phyloP scores from a whole-genome alignment of 805 yeast species.

The Clavispora fructus region DNA sequence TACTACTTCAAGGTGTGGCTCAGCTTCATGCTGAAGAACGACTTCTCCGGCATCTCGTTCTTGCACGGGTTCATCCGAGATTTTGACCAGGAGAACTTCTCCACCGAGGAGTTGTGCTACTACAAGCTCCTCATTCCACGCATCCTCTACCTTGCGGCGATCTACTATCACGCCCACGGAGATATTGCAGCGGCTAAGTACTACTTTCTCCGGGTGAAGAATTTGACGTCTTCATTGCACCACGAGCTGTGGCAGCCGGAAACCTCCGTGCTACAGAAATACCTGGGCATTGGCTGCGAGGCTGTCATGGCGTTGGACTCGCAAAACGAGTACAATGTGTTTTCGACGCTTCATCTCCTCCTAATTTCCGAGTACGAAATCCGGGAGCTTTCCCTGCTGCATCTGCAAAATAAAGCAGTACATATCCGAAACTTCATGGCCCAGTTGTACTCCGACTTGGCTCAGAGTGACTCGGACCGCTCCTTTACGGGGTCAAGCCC shows the following conservation, averaged over 20 bases:
- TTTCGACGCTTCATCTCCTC: conserved; percentile 25
- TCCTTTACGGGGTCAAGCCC: not conserved
- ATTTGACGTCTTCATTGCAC: conserved; percentile 8
- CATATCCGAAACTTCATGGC: conserved; percentile 3
- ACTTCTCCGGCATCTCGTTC: conserved; percentile 17
- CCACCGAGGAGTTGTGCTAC: conserved; percentile 34
- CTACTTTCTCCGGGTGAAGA: conserved; percentile 32
- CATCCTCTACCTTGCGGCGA: conserved; percentile 36
- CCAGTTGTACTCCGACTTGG: conserved; percentile 5
- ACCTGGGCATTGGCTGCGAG: conserved; percentile 23
- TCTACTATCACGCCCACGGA: conserved; percentile 33
- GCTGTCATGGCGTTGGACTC: conserved; percentile 11
- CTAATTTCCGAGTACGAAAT: conserved; percentile 21
- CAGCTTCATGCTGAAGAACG: conserved; percentile 24
- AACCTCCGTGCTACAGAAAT: conserved; percentile 5
- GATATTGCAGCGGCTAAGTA: conserved; percentile 33
- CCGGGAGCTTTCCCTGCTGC: not conserved
- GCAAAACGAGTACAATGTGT: conserved; percentile 26
- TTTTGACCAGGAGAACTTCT: conserved; percentile 31
- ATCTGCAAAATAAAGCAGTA: not conserved
- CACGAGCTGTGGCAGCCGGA: not conserved
- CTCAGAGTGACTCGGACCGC: not conserved
- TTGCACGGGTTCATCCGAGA: conserved; percentile 29
- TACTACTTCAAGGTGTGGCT: conserved; percentile 34
- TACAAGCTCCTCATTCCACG: conserved; percentile 33